Percentiles rank a stretch among this genome's conserved stretches.
phyloP scores from a whole-genome alignment of 2,329 filamentous ascomycete species.

The Colletotrichum scovillei region DNA sequence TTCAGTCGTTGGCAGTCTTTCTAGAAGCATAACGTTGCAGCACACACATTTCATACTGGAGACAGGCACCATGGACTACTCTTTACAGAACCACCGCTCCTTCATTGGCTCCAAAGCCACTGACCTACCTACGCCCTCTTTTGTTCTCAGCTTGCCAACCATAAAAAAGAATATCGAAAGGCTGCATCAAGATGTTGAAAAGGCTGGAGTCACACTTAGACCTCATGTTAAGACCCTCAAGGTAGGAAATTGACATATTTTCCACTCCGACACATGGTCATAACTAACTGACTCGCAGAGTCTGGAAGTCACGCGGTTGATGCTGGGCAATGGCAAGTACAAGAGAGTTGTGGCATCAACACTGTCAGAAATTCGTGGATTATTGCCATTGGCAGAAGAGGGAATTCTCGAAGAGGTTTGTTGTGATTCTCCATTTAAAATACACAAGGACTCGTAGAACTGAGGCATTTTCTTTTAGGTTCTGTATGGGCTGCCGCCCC shows the following conservation, averaged over 20 bases:
- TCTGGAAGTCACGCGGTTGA: conserved; percentile 50
- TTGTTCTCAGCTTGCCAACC: conserved; percentile 51
- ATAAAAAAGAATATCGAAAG: conserved; percentile 50
- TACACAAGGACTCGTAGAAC: not conserved
- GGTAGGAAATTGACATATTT: conserved; percentile 37
- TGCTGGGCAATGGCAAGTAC: conserved; percentile 52
- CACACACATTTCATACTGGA: not conserved
- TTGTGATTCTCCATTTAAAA: not conserved
- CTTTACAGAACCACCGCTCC: conserved; percentile 44
- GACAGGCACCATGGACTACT: conserved; percentile 42
- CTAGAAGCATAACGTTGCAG: not conserved
- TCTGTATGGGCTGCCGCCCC: conserved; percentile 54
- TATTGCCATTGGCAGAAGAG: conserved; percentile 50
- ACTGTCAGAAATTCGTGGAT: conserved; percentile 51
- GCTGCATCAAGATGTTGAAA: conserved; percentile 52
- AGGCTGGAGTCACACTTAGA: conserved; percentile 50
- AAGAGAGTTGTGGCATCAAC: conserved; percentile 53
- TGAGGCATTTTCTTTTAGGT: conserved; percentile 36
- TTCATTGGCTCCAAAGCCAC: conserved; percentile 48
- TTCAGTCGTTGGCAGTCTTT: not conserved
- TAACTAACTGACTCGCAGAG: conserved; percentile 40
- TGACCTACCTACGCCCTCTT: conserved; percentile 51
- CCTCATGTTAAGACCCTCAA: conserved; percentile 59
- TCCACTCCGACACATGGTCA: rapidly evolving
- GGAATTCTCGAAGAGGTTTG: conserved; percentile 52